These are phyloP conservation scores for Exophiala spinifera DNA, from an alignment of 2,329 filamentous ascomycete genomes.

Conservation along the genomic window DNA sequence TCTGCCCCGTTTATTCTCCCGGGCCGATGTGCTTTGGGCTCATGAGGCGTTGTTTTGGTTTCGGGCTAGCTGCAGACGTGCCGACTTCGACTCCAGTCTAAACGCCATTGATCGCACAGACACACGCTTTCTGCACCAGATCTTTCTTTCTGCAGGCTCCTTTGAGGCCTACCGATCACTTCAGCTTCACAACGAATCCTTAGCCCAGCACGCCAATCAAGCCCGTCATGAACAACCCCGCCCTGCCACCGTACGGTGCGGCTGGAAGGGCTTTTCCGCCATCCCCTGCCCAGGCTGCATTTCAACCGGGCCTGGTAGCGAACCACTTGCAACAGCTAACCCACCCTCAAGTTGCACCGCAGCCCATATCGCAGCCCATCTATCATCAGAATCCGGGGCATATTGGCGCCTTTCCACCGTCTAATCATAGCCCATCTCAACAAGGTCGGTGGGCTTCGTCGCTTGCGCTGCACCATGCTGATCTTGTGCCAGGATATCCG, in stretches of 20 bases:
- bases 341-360: conserved; percentile 23
- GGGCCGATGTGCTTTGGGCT: conserved; percentile 3
- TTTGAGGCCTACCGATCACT: conserved; percentile 16
- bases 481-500: conserved; percentile 15
- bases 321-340: conserved; percentile 20
- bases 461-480: background rate
- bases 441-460: conserved; percentile 11
- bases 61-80: conserved; percentile 11
- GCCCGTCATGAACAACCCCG: conserved; percentile 30
- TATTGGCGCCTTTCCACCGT: conserved; percentile 11
- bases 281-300: conserved; percentile 23
- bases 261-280: conserved; percentile 9
- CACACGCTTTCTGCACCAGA: conserved; percentile 6
- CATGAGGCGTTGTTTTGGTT: conserved; percentile 8
- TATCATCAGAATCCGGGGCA: conserved; percentile 28
- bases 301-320: conserved; percentile 22
- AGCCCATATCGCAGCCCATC: conserved; percentile 18
- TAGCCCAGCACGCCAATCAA: conserved; percentile 23
- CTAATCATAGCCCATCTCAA: conserved; percentile 14
- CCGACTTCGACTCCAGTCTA: conserved; percentile 8
- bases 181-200: conserved; percentile 17
- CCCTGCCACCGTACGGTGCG: conserved; percentile 22
- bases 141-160: background rate
- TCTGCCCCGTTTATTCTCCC: background rate
- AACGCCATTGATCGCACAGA: conserved; percentile 18